Evolutionary conservation across 192 early-diverging fungal species (phyloP), one percentile per base, ranked within the genome.

Genomic region (Thoreauomyces humboldtii): DNA sequence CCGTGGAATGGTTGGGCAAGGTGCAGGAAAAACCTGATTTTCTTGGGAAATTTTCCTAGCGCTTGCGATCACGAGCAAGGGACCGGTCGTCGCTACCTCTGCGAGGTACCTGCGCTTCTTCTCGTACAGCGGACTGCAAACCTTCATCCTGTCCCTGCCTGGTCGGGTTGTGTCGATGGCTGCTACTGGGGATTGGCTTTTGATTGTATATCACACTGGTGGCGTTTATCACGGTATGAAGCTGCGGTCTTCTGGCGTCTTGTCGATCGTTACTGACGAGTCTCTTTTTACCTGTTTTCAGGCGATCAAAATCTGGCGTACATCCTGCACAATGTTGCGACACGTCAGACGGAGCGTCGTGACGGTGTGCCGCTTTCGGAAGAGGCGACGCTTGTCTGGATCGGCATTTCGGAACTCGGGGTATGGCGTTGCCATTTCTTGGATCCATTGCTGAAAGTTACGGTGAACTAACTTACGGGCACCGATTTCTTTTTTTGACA

Each of bases 341-440:
- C 61, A 15, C 44, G 69, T 38, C 78, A 74, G 29, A 77, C 74
- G 19, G 66, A 91, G 42, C 79, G 79, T 37, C 73, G 75, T 29
- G 92, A 82, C 15, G 7, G 46, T 1, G 65, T 95, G 9, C 88
- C 91, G 1, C 62, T 94, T 9, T 76, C 88, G 0, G 81, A 81
- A 5, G 65, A 76, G 2, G 72, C 81, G 32, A 77, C 78, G 36
- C 60, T 97, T 17, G 70, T 68, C 15, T 98, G 96, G 96, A 65
- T 83, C 4, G 93, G 92, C 4, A 94, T 96, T 65, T 90, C 91
- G 19, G 89, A 92, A 47, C 76, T 80, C 15, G 86, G 84, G 27
- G 87, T 86, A 70, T 74, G 56, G 14, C 7, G n/a, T 17, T 35
- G 37, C 67, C 35, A 31, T 15, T 36, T 22, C 43, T 22, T 33